These are phyloP conservation scores for Micractinium sp. DNA, from an alignment of 139 green algal species.

Conservation along the genomic window DNA sequence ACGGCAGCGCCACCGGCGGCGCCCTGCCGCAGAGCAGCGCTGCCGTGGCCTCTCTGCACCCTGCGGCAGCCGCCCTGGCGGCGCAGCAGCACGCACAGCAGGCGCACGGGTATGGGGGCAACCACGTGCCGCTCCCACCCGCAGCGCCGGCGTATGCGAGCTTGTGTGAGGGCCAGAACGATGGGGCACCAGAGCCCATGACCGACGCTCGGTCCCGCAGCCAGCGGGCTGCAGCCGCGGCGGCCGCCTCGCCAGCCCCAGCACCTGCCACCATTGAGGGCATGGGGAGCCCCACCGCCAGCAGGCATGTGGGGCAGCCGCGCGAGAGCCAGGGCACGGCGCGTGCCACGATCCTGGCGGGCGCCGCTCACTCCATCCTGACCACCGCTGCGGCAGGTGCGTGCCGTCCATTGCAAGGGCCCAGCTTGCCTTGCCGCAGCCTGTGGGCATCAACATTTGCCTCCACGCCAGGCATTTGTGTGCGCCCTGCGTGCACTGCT, in stretches of 20 bases:
- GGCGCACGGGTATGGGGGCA: neutral
- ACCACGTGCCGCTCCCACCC: neutral
- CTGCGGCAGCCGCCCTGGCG: neutral
- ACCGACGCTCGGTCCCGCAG: neutral
- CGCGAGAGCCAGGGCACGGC: slow-evolving; percentile 27
- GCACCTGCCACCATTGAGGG: neutral
- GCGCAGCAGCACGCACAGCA: neutral
- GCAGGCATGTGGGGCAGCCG: slow-evolving; percentile 4
- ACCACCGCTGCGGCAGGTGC: slow-evolving; percentile 27
- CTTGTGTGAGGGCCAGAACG: slow-evolving; percentile 1
- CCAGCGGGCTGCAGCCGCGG: neutral
- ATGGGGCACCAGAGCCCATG: neutral
- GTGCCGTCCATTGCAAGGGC: neutral
- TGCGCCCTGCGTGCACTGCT: neutral
- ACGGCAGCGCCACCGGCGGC: neutral
- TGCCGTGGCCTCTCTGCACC: neutral
- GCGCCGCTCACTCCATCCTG: slow-evolving; percentile 29
- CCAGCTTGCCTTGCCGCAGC: neutral
- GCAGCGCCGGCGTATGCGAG: neutral
- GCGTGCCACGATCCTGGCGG: slow-evolving; percentile 25
- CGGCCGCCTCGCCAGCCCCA: neutral
- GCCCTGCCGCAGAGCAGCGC: slow-evolving; percentile 27
- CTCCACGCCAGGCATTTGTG: no score
- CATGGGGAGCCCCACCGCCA: slow-evolving; percentile 20
- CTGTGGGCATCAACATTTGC: neutral